Evolutionary conservation across 345 rosid genomes (phyloP).

Genomic region (Iberis pinnata): DNA sequence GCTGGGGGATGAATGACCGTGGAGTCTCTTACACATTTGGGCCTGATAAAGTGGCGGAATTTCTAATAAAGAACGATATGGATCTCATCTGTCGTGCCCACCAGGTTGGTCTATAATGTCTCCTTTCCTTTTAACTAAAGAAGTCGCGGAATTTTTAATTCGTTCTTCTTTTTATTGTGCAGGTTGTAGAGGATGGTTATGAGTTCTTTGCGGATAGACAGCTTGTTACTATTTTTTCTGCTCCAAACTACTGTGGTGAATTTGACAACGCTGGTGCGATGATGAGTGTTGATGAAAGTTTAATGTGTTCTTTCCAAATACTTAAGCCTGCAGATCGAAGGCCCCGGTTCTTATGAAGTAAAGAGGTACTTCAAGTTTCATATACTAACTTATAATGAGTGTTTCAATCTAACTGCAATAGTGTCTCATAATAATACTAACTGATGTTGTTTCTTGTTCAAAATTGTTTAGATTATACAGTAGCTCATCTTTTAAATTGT

Average conservation of each 20-base stretch:
- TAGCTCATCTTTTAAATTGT: too few relatives aligned
- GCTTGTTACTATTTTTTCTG: conserved; percentile 90
- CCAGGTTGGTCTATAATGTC: conserved; percentile 44
- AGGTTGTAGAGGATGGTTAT: conserved; percentile 96
- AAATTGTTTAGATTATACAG: background rate
- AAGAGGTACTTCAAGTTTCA: conserved; percentile 24
- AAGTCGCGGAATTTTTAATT: background rate
- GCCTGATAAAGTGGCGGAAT: conserved; percentile 68
- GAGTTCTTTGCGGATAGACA: conserved; percentile 89
- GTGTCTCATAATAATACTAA: background rate
- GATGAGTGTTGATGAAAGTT: conserved; percentile 97
- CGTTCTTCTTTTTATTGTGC: background rate
- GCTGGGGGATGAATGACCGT: conserved; percentile 94
- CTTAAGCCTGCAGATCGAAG: conserved; percentile 77
- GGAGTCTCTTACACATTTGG: conserved; percentile 92
- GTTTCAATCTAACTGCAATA: too few relatives aligned
- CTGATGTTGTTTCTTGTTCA: background rate
- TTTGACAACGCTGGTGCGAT: conserved; percentile 93
- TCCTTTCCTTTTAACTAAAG: background rate
- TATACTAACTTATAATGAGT: conserved; percentile 1
- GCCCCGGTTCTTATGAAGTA: conserved; percentile 47
- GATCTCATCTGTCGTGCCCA: conserved; percentile 96
- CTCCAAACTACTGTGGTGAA: conserved; percentile 96
- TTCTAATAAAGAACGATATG: conserved; percentile 72
- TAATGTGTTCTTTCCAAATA: conserved; percentile 94